phyloP scores from a whole-genome alignment of 75 land plant genomes.

The Sequoiadendron giganteum region DNA sequence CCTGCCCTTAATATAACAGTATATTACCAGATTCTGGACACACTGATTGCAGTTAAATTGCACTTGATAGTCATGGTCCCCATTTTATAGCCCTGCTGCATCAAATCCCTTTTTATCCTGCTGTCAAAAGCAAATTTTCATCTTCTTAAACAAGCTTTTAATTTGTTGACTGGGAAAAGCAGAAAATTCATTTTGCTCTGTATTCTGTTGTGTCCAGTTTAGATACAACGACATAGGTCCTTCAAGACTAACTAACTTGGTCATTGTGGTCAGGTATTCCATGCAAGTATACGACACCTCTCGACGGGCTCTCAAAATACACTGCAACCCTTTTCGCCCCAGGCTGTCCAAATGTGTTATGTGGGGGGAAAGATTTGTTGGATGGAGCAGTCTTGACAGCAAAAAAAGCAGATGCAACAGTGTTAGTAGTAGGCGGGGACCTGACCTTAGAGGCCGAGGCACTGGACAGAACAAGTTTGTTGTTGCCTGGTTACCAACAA shows the following conservation, averaged over 20 bases:
- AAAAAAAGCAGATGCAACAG: constrained; percentile 67
- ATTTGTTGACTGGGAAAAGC: too few relatives aligned
- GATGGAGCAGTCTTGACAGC: constrained; percentile 57
- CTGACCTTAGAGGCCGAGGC: constrained; percentile 69
- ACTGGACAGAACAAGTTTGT: constrained; percentile 57
- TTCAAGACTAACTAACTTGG: background rate
- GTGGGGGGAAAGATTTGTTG: constrained; percentile 35
- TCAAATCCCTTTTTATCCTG: too few relatives aligned
- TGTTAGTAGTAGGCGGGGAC: constrained; percentile 74
- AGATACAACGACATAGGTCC: background rate
- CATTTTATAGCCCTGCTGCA: too few relatives aligned
- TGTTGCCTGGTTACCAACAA: constrained; percentile 87
- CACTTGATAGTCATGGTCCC: background rate
- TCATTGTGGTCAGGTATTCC: constrained; percentile 26
- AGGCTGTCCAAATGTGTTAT: constrained; percentile 31
- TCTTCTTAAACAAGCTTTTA: too few relatives aligned
- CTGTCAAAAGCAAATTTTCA: background rate
- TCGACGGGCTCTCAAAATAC: constrained; percentile 20
- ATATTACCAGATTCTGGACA: too few relatives aligned
- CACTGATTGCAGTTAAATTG: background rate
- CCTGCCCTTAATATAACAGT: background rate
- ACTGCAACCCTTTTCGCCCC: constrained; percentile 5
- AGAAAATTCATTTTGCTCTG: too few relatives aligned
- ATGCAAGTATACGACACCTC: constrained; percentile 35
- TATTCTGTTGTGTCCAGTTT: background rate